Base-by-base conservation (phyloP, 2,329 filamentous ascomycete species). In the Huntiella bhutanensis region DNA sequence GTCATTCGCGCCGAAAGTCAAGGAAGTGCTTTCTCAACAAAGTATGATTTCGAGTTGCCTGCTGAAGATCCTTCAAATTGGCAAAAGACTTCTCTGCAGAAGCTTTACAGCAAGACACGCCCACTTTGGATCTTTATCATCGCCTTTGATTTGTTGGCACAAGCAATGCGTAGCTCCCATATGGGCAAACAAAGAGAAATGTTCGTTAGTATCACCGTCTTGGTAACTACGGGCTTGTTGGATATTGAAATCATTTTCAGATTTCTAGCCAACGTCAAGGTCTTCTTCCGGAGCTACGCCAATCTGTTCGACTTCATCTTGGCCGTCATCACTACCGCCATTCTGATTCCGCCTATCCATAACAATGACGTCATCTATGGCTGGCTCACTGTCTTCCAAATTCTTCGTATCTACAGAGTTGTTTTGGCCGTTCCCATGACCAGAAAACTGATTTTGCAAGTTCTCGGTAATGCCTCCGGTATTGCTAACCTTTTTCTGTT, bases 1-100 rank as follows among this genome's bases (percentile, higher is more conserved):
- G 83, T 98, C 53, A 98, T 98, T 55, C 77, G 91, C 52, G 92
- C 98, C 64, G 91, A 98, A 59, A 93, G 85, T 63, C 87, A 82
- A 60, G 78, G 81, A 32, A 95, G 87, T 64, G 91, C 92, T 3
- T 98, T 98, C 60, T 50, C 48, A 7, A 47, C 32, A 8, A 46
- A 47, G 15, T 46, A 50, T 17, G 48, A 50, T 43, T 44, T 50
- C n/a, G 46, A 48, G 32, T 87, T 86, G 4, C 76, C 77, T 10
- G 75, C 85, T 48, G 72, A 83, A 35, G 71, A 72, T 51, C 41
- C 45, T 6, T 16, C 36, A 61, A 59, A 58, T 53, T 65, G 52
- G 17, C 60, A 60, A 34, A 46, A 57, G 4, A 71, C 71, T 2
- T 52, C 57, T 3, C 54, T 95, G 43, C 86, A 91, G 60, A 69